Evolutionary conservation across 2,329 filamentous ascomycete genomes (phyloP).

Genomic region (Colletotrichum trifolii): DNA sequence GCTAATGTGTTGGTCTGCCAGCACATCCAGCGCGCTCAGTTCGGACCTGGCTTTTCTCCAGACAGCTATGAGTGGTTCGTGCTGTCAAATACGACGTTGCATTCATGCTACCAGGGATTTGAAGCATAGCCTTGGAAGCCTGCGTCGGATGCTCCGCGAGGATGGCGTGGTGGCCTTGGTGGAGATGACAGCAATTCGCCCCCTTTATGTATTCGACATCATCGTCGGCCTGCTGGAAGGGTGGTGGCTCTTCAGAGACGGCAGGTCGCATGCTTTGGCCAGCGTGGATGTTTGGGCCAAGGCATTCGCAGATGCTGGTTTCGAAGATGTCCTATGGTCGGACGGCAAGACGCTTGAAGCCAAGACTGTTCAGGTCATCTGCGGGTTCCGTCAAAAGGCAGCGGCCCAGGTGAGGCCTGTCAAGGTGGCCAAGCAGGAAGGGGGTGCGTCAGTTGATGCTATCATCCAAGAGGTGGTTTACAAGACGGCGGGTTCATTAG

Average conservation of each 20-base stretch:
- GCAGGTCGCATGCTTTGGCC: conserved; percentile 40
- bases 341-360: conserved; percentile 41
- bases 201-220: conserved; percentile 44
- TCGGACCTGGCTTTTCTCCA: conserved; percentile 7
- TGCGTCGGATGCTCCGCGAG: conserved; percentile 41
- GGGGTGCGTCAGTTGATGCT: background rate
- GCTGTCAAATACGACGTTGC: conserved; percentile 39
- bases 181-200: conserved; percentile 42
- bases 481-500: conserved; percentile 3
- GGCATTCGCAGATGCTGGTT: conserved; percentile 39
- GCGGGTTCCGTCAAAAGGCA: background rate
- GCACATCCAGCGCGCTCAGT: background rate
- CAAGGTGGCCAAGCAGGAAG: background rate
- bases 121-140: background rate
- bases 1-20: conserved; percentile 13
- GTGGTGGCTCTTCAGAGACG: conserved; percentile 49
- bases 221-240: conserved; percentile 49
- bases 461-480: conserved; percentile 16
- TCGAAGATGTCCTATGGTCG: conserved; percentile 42
- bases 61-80: conserved; percentile 7
- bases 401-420: background rate
- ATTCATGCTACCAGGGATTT: conserved; percentile 43
- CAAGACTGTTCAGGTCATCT: conserved; percentile 13
- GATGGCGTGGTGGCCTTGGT: conserved; percentile 46
- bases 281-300: conserved; percentile 39